Percentiles rank a stretch among this genome's conserved stretches.
Conservation (phyloP, 2,329 filamentous ascomycete species). For the Xylariaceae sp. region DNA sequence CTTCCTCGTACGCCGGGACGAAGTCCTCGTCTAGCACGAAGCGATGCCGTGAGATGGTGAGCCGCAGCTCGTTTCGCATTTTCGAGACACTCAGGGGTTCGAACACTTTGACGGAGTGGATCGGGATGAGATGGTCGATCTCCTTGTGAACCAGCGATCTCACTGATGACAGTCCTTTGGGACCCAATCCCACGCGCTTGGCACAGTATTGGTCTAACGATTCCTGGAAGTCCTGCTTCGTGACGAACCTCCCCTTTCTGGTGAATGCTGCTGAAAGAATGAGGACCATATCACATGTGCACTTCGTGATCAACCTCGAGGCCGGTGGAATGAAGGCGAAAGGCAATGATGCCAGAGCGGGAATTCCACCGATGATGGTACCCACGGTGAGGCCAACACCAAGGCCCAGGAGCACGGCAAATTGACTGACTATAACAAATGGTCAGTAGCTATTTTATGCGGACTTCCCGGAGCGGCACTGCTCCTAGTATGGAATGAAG, state of each 20-base stretch:
- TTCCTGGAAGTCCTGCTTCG: constrained; percentile 23
- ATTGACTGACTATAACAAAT: constrained; percentile 12
- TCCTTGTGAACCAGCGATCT: constrained; percentile 17
- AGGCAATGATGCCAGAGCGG: constrained; percentile 20
- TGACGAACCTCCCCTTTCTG: constrained; percentile 23
- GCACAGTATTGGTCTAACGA: constrained; percentile 17
- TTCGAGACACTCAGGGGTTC: constrained; percentile 18
- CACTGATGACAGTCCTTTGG: constrained; percentile 13
- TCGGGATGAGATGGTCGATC: constrained; percentile 22
- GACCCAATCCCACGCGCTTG: constrained; percentile 14
- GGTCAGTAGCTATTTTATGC: constrained; percentile 1
- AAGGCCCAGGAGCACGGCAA: constrained; percentile 17
- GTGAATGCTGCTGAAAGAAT: constrained; percentile 22
- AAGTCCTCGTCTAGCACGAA: constrained; percentile 21
- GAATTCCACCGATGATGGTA: constrained; percentile 26
- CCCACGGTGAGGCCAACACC: constrained; percentile 22
- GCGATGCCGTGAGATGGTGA: constrained; percentile 16
- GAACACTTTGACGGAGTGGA: constrained; percentile 21
- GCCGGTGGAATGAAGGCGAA: constrained; percentile 24
- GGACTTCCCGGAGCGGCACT: too few species aligned
- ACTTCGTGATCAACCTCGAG: constrained; percentile 23
- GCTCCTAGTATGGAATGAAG: too few species aligned
- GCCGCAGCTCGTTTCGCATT: constrained; percentile 21
- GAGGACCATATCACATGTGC: constrained; percentile 24
- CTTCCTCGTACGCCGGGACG: constrained; percentile 10